These are phyloP conservation scores for Microbotryum violaceum DNA, from an alignment of 1,284 basidiomycete genomes.

Conservation along the genomic window DNA sequence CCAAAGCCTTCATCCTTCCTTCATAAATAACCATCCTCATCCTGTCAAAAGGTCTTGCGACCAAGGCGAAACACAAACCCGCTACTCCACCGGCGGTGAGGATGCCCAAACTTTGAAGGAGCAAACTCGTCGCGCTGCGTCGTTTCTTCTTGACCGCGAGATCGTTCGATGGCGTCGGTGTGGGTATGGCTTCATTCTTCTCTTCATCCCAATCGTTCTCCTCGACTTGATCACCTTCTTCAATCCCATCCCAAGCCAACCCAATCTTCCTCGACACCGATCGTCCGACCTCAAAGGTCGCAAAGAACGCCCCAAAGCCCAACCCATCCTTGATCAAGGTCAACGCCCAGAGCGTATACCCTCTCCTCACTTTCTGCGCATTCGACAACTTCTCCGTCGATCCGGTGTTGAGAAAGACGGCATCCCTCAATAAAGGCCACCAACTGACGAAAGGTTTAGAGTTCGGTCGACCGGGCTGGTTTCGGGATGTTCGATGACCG, in stretches of 20 bases:
- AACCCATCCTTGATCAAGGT: conserved; percentile 40
- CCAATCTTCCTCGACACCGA: conserved; percentile 37
- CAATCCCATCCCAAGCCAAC: conserved; percentile 35
- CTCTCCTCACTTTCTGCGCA: conserved; percentile 30
- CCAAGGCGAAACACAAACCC: conserved; percentile 35
- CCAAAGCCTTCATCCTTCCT: conserved; percentile 37
- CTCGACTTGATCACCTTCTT: not conserved
- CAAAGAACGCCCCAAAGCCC: conserved; percentile 40
- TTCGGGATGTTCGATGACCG: conserved; percentile 3
- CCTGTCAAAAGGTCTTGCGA: conserved; percentile 41
- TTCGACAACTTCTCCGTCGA: not conserved
- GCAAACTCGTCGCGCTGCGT: conserved; percentile 2
- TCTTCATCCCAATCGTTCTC: conserved; percentile 9
- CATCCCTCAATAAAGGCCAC: conserved; percentile 17
- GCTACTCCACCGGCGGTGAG: conserved; percentile 34
- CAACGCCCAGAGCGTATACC: conserved; percentile 39
- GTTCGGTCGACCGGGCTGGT: not conserved
- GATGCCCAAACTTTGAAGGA: conserved; percentile 36
- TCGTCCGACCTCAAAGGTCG: conserved; percentile 41
- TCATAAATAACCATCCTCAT: conserved; percentile 40
- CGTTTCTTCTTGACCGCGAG: conserved; percentile 2
- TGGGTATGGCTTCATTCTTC: too few relatives aligned
- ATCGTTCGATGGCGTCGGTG: not conserved
- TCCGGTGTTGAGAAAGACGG: conserved; percentile 13
- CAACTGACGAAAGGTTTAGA: conserved; percentile 13